These are phyloP conservation scores for Xylaria venustula DNA, from an alignment of 495 filamentous ascomycete genomes.

Conservation along the genomic window DNA sequence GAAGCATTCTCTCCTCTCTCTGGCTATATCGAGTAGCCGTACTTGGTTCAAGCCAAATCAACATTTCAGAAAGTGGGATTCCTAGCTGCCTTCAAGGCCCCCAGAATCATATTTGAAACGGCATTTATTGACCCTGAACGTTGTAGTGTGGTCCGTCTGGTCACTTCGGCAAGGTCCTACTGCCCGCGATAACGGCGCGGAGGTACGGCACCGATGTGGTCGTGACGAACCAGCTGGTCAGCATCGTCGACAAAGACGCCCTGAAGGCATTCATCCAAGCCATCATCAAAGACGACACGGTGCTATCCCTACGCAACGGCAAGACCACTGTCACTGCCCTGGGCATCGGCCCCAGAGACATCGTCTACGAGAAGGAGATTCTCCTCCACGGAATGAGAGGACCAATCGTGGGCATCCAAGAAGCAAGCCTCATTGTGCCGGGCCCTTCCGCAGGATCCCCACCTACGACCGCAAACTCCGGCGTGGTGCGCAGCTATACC, in stretches of 20 bases:
- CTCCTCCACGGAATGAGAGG: conserved; percentile 26
- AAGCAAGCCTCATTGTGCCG: not conserved
- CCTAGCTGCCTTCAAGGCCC: too few species aligned
- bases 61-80: too few species aligned
- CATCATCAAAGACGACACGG: conserved; percentile 11
- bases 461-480: not conserved
- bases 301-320: conserved; percentile 30
- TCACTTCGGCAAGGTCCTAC: conserved; percentile 25
- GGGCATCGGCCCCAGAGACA: conserved; percentile 7
- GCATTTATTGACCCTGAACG: too few species aligned
- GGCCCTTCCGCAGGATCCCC: not conserved
- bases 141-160: conserved; percentile 22
- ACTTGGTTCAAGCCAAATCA: too few species aligned
- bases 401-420: conserved; percentile 11
- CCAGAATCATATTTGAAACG: too few species aligned
- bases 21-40: too few species aligned
- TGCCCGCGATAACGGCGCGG: conserved; percentile 26
- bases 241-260: conserved; percentile 21
- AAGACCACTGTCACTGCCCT: conserved; percentile 13
- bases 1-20: too few species aligned
- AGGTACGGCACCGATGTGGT: conserved; percentile 20
- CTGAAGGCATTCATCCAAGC: conserved; percentile 24
- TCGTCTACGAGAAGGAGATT: conserved; percentile 29
- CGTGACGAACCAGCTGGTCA: conserved; percentile 28
- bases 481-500: not conserved